A percentile compares a stretch with the other conserved stretches of the same genome.
Conservation (phyloP, 768 basidiomycete species). For the Boletus pseudo-olivaceus region DNA sequence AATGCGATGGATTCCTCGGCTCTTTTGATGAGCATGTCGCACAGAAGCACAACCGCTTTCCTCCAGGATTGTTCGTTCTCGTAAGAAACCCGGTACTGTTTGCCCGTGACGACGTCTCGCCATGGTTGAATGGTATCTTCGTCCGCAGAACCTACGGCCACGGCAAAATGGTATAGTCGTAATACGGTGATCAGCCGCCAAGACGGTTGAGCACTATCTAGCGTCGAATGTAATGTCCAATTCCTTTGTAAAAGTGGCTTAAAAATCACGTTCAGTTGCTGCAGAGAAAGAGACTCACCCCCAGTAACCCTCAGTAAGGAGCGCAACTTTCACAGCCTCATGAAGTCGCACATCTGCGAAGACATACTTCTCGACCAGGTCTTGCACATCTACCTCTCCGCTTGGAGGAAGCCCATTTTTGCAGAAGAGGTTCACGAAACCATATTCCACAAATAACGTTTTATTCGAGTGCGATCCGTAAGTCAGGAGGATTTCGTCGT, state of each 20-base stretch:
- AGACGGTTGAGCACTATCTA: slow-evolving; percentile 67
- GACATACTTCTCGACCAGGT: slow-evolving; percentile 50
- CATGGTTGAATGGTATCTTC: slow-evolving; percentile 42
- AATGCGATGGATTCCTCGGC: slow-evolving; percentile 23
- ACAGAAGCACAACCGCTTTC: slow-evolving; percentile 36
- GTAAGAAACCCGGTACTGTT: slow-evolving; percentile 41
- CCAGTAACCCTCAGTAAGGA: slow-evolving; percentile 76
- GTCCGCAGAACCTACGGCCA: slow-evolving; percentile 24
- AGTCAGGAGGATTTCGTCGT: slow-evolving; percentile 68
- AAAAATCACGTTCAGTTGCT: background rate
- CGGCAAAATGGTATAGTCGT: slow-evolving; percentile 55
- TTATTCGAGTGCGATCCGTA: slow-evolving; percentile 82
- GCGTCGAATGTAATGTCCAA: slow-evolving; percentile 70
- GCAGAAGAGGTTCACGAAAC: slow-evolving; percentile 58
- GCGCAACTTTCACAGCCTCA: slow-evolving; percentile 45
- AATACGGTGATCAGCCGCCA: slow-evolving; percentile 74
- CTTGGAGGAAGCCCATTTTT: slow-evolving; percentile 26
- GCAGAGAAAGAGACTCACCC: slow-evolving; percentile 47
- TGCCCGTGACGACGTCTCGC: slow-evolving; percentile 51
- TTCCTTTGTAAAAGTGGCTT: slow-evolving; percentile 44
- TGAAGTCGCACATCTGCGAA: slow-evolving; percentile 38
- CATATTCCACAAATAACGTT: slow-evolving; percentile 85
- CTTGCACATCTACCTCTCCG: slow-evolving; percentile 65
- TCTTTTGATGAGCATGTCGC: slow-evolving; percentile 36
- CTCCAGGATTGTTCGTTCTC: slow-evolving; percentile 52